A percentile compares a stretch with the other conserved stretches of the same genome.
These are phyloP conservation scores for Canariomyces notabilis DNA, from an alignment of 2,329 filamentous ascomycete genomes.

Conservation along the genomic window DNA sequence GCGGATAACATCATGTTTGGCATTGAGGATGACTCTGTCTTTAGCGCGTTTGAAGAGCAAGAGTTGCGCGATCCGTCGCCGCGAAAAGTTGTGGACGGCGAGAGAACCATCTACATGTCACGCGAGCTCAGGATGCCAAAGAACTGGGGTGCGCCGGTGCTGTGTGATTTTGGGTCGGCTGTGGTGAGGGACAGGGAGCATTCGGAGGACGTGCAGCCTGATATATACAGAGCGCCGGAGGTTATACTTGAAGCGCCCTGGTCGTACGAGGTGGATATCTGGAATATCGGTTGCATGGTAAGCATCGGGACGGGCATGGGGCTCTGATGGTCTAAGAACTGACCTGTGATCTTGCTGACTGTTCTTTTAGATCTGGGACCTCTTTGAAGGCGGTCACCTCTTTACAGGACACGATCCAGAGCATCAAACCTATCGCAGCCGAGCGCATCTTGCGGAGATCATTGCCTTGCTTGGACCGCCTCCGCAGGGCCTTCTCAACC, in stretches of 20 bases:
- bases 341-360: no score
- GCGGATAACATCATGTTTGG: slow-evolving; percentile 36
- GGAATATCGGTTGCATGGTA: neutral
- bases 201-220: neutral
- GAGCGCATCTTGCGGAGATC: slow-evolving; percentile 46
- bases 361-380: neutral
- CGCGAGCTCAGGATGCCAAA: neutral
- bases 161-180: neutral
- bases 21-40: slow-evolving; percentile 29
- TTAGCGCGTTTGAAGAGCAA: slow-evolving; percentile 31
- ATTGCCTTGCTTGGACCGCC: slow-evolving; percentile 41
- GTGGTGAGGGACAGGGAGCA: neutral
- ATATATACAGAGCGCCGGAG: neutral
- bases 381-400: neutral
- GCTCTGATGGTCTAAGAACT: no score
- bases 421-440: slow-evolving; percentile 36
- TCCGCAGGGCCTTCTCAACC: slow-evolving; percentile 29
- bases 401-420: slow-evolving; percentile 34
- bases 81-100: neutral
- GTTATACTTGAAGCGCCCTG: neutral
- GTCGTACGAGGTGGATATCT: neutral
- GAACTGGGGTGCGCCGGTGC: neutral
- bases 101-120: neutral
- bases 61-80: neutral
- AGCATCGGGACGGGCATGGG: no score